Evolutionary conservation across 306 rosid genomes (phyloP), one percentile per base, ranked within the genome.

Genomic region (Lagenaria siceraria): DNA sequence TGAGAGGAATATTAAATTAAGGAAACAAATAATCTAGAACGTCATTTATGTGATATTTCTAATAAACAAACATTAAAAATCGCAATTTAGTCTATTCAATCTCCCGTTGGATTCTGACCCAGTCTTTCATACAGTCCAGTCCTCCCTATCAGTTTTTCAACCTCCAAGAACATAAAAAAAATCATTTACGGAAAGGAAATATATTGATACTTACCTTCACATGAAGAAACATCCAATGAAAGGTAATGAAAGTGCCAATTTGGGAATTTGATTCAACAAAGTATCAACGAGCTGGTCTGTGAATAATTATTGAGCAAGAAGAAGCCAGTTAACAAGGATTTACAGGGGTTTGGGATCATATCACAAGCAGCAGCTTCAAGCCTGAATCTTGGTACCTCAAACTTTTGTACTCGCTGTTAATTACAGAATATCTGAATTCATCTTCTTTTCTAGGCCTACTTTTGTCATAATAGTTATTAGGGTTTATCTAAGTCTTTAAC

Each of bases 361-460:
- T 43, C 56, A 49, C 25, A 48, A 48, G 76, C 40, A 70, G 59
- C 42, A 71, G 59, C 59, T 71, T 71, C 75, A 42, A 70, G 76
- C 75, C 22, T 43, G 22, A 70, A 70, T 42, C 13, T 21, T 13
- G 75, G 56, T 46, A 24, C 24, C 56, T 70, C 75, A 22, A 48
- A 8, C 14, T 46, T 69, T 71, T 71, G 76, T 71, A 24, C 21
- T 48, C 60, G 15, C 19, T 2, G 58, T 43, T 24, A 15, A 46
- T 43, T 25, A 46, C 36, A 43, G 14, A 46, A 11, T 48, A 24
- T 46, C 58, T 46, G 24, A 48, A 12, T 36, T 48, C 43, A 25
- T 48, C 60, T 71, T 17, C 42, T 71, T 48, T 15, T 70, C 14
- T 42, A 42, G 18, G 24, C 4, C 14, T 42, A 43, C 35, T 42